Evolutionary conservation across 2,329 filamentous ascomycete genomes (phyloP).

Genomic region (Cadophora sp.): DNA sequence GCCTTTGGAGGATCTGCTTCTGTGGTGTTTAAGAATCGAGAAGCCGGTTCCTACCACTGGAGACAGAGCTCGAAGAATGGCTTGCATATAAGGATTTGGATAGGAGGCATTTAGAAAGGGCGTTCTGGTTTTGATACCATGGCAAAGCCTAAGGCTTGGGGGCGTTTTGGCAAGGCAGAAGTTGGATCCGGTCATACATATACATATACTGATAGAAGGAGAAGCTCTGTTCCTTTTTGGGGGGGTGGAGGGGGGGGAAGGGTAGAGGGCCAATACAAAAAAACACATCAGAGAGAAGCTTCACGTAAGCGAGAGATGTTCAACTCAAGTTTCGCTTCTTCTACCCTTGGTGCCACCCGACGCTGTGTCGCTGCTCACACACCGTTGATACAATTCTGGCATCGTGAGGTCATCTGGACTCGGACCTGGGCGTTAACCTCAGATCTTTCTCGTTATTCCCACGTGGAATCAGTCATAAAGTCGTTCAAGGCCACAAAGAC

Average conservation of each 20-base stretch:
- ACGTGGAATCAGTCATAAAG: too few species aligned
- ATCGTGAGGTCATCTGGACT: constrained; percentile 9
- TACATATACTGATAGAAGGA: background rate
- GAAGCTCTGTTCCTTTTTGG: too few species aligned
- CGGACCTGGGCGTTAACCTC: too few species aligned
- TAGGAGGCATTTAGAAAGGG: constrained; percentile 18
- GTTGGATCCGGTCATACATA: background rate
- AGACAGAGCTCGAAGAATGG: constrained; percentile 38
- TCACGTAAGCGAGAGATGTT: background rate
- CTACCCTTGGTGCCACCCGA: background rate
- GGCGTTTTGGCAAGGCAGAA: background rate
- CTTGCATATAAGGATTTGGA: constrained; percentile 9
- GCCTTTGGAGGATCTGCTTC: constrained; percentile 56
- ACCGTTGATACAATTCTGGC: background rate
- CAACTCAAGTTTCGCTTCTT: constrained; percentile 14
- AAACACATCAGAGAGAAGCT: background rate
- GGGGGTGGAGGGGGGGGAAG: too few species aligned
- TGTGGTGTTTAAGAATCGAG: constrained; percentile 54
- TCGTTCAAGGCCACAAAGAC: too few species aligned
- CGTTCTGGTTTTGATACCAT: constrained; percentile 27
- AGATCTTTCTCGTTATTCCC: too few species aligned
- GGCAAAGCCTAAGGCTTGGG: background rate
- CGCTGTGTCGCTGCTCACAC: background rate
- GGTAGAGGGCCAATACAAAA: too few species aligned
- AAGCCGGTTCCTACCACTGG: constrained; percentile 59